Percentiles rank a stretch among this genome's conserved stretches.
phyloP scores from a whole-genome alignment of 1,284 basidiomycete genomes.

The Ceratobasidium sp. region DNA sequence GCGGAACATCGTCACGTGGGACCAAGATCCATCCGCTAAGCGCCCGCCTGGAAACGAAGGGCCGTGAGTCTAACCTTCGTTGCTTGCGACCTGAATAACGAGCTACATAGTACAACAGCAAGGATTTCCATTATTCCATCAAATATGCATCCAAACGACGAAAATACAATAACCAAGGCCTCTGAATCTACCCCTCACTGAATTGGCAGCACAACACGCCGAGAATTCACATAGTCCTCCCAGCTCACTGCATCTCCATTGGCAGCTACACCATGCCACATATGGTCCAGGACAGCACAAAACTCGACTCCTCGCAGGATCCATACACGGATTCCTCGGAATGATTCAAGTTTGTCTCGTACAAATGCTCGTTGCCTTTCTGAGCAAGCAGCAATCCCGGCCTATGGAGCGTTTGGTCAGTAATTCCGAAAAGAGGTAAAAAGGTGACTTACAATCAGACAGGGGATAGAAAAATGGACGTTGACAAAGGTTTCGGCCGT shows the following conservation, averaged over 20 bases:
- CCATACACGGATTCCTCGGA: constrained; percentile 10
- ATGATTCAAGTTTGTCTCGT: not conserved
- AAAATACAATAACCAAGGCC: not conserved
- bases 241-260: constrained; percentile 8
- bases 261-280: constrained; percentile 23
- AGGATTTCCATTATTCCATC: too few species aligned
- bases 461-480: constrained; percentile 6
- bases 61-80: too few species aligned
- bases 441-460: constrained; percentile 9
- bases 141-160: too few species aligned
- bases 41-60: too few species aligned
- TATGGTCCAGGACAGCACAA: constrained; percentile 1
- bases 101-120: too few species aligned
- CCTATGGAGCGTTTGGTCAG: not conserved
- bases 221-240: constrained; percentile 23
- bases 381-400: constrained; percentile 19
- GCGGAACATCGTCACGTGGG: too few species aligned
- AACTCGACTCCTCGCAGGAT: constrained; percentile 11
- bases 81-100: too few species aligned
- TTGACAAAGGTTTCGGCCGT: not conserved
- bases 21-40: too few species aligned
- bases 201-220: constrained; percentile 6
- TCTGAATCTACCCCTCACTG: not conserved
- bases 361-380: constrained; percentile 22
- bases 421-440: not conserved